Base-by-base conservation (phyloP, 305 asterid genomes). In the Andrographis paniculata region DNA sequence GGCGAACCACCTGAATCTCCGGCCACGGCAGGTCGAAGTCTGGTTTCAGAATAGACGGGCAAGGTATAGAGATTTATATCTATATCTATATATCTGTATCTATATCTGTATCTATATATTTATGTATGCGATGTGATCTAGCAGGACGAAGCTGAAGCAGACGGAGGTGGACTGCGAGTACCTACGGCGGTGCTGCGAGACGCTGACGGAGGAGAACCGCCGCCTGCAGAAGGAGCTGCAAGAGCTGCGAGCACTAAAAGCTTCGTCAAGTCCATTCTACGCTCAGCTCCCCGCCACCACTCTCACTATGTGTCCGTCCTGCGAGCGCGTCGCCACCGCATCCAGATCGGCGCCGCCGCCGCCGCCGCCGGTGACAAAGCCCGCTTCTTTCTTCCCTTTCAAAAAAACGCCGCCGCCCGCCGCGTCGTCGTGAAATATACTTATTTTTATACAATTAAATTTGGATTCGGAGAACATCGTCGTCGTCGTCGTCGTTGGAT, bases 41-140 rank as follows among this genome's bases (percentile, higher is more conserved):
- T 87, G 97, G 97, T 87, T 87, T 36, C 97, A 87, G 38, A 87
- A 87, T 68, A 72, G 97, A 53, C 73, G 95, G 44, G 97, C 97
- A 28, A 79, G 97, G 95, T 84, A 10, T 30, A 52, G 9, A 14
- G 14, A 5, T 9, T 7, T 17, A 0, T 16, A 13, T 22, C 3
- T 14, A 17, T 5, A 10, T 12, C 10, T 1, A 1, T 12, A 27
- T 9, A 28, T 33, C n/a, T 33, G 12, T 33, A 10, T 4, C 46
- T 17, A 15, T 2, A 8, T 10, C 12, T 16, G 12, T 12, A 14
- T 42, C 23, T 16, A 21, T 17, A 16, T 1, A 16, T 16, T 10
- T 7, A 42, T 10, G 15, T 17, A 16, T 0, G 2, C 5, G n/a
- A 45, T 17, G 17, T 43, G 5, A 14, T 17, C 35, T 7, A 21